A percentile compares a stretch with the other conserved stretches of the same genome.
phyloP scores from a whole-genome alignment of 305 asterid genomes.

The Fraxinus sp. region DNA sequence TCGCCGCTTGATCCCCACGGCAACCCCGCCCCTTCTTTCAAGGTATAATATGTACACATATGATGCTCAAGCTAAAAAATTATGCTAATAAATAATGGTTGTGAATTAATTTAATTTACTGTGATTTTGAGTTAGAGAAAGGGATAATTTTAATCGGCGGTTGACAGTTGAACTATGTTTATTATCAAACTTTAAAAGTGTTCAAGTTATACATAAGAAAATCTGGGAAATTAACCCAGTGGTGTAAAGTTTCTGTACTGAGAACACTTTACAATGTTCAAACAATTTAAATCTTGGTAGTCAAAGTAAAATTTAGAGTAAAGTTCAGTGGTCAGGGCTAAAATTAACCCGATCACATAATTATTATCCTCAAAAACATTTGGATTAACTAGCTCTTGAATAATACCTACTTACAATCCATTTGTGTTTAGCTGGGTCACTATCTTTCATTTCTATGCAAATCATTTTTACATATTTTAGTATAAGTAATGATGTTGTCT shows the following conservation, averaged over 20 bases:
- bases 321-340: background rate
- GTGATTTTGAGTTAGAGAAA: background rate
- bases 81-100: background rate
- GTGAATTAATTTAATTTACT: background rate
- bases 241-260: background rate
- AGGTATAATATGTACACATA: conserved; percentile 27
- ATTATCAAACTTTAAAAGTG: too few species aligned
- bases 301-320: conserved; percentile 6
- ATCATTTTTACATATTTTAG: background rate
- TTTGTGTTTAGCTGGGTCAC: background rate
- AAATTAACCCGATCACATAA: background rate
- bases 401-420: background rate
- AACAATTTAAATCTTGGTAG: background rate
- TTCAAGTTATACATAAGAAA: background rate
- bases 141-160: background rate
- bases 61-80: background rate
- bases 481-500: background rate
- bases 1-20: conserved; percentile 66
- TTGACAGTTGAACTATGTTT: background rate
- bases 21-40: conserved; percentile 56
- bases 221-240: background rate
- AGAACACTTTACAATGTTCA: background rate
- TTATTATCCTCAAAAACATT: background rate
- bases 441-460: background rate
- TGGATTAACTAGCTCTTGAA: background rate